Evolutionary conservation across 306 rosid species (phyloP), one percentile per base, ranked within the genome.

Genomic region (Cucurbita ficifolia): DNA sequence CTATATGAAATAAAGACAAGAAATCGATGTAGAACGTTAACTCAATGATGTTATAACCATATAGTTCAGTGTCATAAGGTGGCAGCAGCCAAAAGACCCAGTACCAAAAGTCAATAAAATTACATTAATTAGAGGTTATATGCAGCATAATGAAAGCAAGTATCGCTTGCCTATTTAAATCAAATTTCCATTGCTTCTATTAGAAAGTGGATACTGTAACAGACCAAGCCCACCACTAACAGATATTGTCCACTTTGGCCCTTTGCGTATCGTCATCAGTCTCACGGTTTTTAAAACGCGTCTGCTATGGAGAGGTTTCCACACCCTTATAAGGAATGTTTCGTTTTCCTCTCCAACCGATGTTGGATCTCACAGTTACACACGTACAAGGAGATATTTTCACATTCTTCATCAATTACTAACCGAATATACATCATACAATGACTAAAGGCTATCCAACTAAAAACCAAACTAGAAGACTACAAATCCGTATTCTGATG

Each of bases 1-100:
- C 98, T 92, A 78, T 43, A 62, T 4, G 4, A 45, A 45, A 69
- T 13, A 69, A 62, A 3, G 39, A 40, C 7, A 19, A 64, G 33
- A 64, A 42, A 67, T 67, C 11, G 6, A 42, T 19, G 16, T 19
- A 64, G 35, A 10, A 21, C 1, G 53, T 65, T 63, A 60, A 45
- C 50, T 14, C 70, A 7, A 63, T 63, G 50, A 8, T 63, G 70
- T 39, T 39, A 63, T n/a, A n/a, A 38, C 29, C 7, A 24, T 5
- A 24, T 58, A 29, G 7, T 36, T 17, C 48, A 62, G 46, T 38
- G 13, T 7, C 29, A 38, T 38, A 36, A 36, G n/a, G 46, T 14
- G 43, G 21, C 21, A 5, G 5, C 43, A 60, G 45, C 22, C 43
- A 16, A 58, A 49, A 58, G 0, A 3, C 18, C 64, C 13, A 58